Evolutionary conservation across 148 eudicot genomes (phyloP), one percentile per base, ranked within the genome.

Genomic region (Chenopodium formosanum): DNA sequence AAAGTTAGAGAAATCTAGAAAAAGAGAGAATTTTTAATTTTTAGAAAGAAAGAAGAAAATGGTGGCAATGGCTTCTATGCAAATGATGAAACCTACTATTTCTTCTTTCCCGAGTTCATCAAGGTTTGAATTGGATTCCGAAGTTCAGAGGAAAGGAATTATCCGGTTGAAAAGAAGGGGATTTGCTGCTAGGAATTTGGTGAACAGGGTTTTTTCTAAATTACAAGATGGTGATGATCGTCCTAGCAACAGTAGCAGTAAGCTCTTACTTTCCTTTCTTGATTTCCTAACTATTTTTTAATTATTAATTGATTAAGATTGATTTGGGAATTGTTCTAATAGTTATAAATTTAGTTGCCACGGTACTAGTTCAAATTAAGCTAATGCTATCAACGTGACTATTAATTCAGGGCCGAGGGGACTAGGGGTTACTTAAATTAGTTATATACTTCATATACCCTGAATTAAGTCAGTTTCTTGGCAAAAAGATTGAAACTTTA

Each of bases 21-120:
- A 48, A 8, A 10, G 52, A 48, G 52, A 53, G 22, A 13, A 53
- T 16, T 0, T 1, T 53, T 53, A 4, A 16, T 34, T 34, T 34
- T 34, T 34, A 34, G 37, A 34, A 34, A 34, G 20, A 14, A 56
- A 56, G 22, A 17, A 56, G 20, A 14, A 46, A 20, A 31, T 4
- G 19, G 37, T 25, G 46, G 3, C 76, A 73, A 94, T 94, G 92
- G 91, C 87, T 74, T 89, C 91, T 37, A 66, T 90, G 29, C 92
- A 89, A 72, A 71, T 89, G 82, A 48, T 90, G 71, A 91, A 86
- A 74, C 80, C 92, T 9, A 74, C 82, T 32, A 70, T 83, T 31
- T 85, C 83, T 81, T 83, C 87, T 9, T 83, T 87, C 56, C 80
- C 84, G 2, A 75, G 69, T 16, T 84, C 87, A 16, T 71, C 52